These are phyloP conservation scores for Cryptococcus neoformans DNA, from an alignment of 1,284 basidiomycete species.

Conservation along the genomic window DNA sequence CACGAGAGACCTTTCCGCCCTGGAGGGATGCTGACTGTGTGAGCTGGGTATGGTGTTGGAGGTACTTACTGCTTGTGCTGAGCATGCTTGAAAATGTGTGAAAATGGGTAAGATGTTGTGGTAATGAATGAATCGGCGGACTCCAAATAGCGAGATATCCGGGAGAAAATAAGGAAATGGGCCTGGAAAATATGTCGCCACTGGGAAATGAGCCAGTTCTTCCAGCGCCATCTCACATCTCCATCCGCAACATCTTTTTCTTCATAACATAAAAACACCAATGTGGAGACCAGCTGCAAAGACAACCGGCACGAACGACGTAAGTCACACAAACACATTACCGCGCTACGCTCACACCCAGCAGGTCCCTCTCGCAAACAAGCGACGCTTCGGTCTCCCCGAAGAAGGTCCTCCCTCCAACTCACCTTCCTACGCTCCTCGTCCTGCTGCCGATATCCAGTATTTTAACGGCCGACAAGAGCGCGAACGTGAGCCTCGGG, in stretches of 20 bases:
- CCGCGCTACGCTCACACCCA: neutral
- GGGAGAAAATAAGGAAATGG: too few species aligned
- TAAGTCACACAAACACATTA: conserved; percentile 24
- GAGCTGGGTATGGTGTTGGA: neutral
- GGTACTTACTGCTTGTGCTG: conserved; percentile 11
- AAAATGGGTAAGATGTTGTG: neutral
- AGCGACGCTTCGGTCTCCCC: conserved; percentile 83
- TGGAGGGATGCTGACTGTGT: conserved; percentile 17
- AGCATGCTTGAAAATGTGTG: conserved; percentile 14
- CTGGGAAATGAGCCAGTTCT: too few species aligned
- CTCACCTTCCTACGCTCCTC: conserved; percentile 51
- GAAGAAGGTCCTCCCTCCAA: conserved; percentile 59
- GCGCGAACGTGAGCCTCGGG: conserved; percentile 18
- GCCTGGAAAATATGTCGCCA: too few species aligned
- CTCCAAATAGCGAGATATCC: neutral
- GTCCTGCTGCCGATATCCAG: conserved; percentile 38
- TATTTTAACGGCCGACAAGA: conserved; percentile 46
- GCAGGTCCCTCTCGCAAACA: conserved; percentile 56
- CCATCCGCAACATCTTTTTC: neutral
- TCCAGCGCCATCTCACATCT: neutral
- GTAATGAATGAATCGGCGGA: neutral
- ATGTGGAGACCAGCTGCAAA: conserved; percentile 82
- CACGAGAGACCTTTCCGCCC: conserved; percentile 78
- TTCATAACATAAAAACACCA: conserved; percentile 5
- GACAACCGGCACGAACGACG: conserved; percentile 52